These are phyloP conservation scores for Aechmea fasciata DNA, from an alignment of 176 grass and related monocot species.

Conservation along the genomic window DNA sequence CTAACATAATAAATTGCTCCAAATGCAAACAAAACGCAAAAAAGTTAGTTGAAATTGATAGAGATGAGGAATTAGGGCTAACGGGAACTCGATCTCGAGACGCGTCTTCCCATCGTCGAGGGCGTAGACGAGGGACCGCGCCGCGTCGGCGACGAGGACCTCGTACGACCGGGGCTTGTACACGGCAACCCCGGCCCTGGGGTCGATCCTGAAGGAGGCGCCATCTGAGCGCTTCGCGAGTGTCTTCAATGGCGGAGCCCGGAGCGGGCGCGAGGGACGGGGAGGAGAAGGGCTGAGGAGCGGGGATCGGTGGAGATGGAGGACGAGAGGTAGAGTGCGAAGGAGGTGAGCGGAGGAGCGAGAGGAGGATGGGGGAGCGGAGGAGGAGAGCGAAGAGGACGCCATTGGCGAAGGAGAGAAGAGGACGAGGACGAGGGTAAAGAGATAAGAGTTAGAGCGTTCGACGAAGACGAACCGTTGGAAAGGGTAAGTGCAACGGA, in stretches of 20 bases:
- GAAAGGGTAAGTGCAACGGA: not conserved
- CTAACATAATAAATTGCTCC: not conserved
- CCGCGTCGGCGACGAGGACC: constrained; percentile 75
- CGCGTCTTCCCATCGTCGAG: constrained; percentile 64
- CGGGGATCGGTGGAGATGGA: not conserved
- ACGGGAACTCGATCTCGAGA: constrained; percentile 98
- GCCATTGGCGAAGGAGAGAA: constrained; percentile 2
- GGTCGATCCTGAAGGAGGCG: constrained; percentile 11
- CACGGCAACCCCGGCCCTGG: constrained; percentile 51
- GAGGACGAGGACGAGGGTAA: not conserved
- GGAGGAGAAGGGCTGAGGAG: not conserved
- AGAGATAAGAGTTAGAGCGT: not conserved
- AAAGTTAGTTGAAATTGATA: not conserved
- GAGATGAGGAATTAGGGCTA: constrained; percentile 1
- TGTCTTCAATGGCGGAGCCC: not conserved
- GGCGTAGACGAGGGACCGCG: constrained; percentile 67
- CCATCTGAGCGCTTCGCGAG: not conserved
- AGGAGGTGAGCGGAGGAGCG: not conserved
- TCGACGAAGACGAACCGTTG: not conserved
- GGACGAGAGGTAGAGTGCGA: not conserved
- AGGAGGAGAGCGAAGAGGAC: constrained; percentile 12
- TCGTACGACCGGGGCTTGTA: constrained; percentile 91
- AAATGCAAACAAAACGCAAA: not conserved
- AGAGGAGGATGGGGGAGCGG: not conserved
- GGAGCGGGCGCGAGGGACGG: constrained; percentile 2